Percentiles rank a stretch among this genome's conserved stretches.
phyloP scores from a whole-genome alignment of 345 rosid genomes.

The Camelina sativa region DNA sequence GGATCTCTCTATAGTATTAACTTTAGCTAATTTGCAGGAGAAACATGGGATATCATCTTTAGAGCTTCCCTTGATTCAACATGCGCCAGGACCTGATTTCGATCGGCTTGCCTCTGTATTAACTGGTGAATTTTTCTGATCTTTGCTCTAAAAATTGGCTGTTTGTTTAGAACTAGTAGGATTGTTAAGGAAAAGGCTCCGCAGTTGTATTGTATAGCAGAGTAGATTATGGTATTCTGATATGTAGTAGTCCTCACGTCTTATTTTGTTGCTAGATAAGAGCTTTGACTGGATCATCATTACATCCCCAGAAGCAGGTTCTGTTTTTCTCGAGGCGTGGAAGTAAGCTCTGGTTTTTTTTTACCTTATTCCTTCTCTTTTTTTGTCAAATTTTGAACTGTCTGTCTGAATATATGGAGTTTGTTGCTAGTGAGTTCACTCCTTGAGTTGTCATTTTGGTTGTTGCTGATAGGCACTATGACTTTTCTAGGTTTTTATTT shows the following conservation, averaged over 20 bases:
- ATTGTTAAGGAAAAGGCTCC: not conserved
- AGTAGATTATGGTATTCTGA: slow-evolving; percentile 14
- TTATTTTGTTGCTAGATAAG: slow-evolving; percentile 48
- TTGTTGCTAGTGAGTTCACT: not conserved
- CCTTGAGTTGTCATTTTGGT: not conserved
- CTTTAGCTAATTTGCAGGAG: slow-evolving; percentile 49
- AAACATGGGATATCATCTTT: slow-evolving; percentile 62
- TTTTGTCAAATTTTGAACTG: not conserved
- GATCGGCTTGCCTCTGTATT: slow-evolving; percentile 67
- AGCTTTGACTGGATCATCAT: slow-evolving; percentile 90
- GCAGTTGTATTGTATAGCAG: not conserved
- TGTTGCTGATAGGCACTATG: slow-evolving; percentile 1
- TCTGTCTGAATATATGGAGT: not conserved
- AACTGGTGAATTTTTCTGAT: slow-evolving; percentile 52
- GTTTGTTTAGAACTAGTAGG: not conserved
- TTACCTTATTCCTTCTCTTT: not conserved
- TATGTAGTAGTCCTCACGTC: not conserved
- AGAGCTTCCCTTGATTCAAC: slow-evolving; percentile 93
- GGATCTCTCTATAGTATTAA: too few species aligned
- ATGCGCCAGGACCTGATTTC: slow-evolving; percentile 75
- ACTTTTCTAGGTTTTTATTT: not conserved
- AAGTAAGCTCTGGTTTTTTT: slow-evolving; percentile 59
- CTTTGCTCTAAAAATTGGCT: not conserved
- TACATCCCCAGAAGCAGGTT: slow-evolving; percentile 96
- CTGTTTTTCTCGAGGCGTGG: slow-evolving; percentile 93